These are phyloP conservation scores for Leccinum barrowsii DNA, from an alignment of 768 basidiomycete genomes.

Conservation along the genomic window DNA sequence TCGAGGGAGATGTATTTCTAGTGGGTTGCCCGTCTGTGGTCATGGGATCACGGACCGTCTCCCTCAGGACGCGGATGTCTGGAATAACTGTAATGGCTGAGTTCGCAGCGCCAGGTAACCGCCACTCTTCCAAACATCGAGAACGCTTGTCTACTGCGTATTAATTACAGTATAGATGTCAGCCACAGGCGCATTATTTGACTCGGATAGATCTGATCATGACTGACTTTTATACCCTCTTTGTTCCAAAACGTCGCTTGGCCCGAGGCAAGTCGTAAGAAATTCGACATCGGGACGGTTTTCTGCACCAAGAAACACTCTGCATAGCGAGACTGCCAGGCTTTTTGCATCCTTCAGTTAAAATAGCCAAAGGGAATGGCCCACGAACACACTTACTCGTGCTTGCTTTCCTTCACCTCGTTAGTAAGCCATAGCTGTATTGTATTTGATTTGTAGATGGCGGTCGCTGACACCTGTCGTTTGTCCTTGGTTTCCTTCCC, in stretches of 20 bases:
- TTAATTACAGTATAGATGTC: neutral
- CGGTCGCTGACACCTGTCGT: slow-evolving; percentile 68
- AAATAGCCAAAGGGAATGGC: too few relatives aligned
- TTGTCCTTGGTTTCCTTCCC: slow-evolving; percentile 39
- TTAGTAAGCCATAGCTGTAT: slow-evolving; percentile 74
- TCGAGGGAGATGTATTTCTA: too few relatives aligned
- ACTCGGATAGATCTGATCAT: neutral
- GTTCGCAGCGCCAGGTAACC: too few relatives aligned
- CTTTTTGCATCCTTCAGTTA: slow-evolving; percentile 33
- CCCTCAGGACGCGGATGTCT: too few relatives aligned
- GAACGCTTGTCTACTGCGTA: slow-evolving; percentile 54
- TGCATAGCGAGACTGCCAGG: slow-evolving; percentile 63
- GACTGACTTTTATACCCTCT: slow-evolving; percentile 77
- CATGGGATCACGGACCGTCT: too few relatives aligned
- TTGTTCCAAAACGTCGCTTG: slow-evolving; percentile 69
- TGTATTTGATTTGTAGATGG: slow-evolving; percentile 46
- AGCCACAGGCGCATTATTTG: neutral
- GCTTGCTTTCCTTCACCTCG: slow-evolving; percentile 74
- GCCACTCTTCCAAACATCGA: slow-evolving; percentile 33
- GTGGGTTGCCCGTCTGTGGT: too few relatives aligned
- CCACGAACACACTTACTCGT: slow-evolving; percentile 53
- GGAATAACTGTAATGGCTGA: too few relatives aligned
- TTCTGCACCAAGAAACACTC: slow-evolving; percentile 31
- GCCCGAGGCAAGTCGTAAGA: slow-evolving; percentile 88
- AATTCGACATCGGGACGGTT: slow-evolving; percentile 81